Evolutionary conservation across 148 eudicot species (phyloP), one percentile per base, ranked within the genome.

Genomic region (Nepenthes gracilis): DNA sequence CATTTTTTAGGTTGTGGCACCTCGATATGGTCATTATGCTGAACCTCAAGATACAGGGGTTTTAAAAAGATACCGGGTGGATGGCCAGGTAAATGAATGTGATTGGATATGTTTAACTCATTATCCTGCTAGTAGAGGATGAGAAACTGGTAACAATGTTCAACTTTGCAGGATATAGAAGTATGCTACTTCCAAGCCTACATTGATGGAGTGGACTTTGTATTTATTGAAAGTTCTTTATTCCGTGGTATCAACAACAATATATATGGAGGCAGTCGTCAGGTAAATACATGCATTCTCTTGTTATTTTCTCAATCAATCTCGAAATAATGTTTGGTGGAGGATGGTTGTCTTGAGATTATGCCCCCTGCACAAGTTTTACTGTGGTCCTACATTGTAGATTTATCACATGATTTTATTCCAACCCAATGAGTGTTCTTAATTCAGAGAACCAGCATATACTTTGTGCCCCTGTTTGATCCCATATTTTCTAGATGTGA

Each of bases 121-220:
- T 52, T 13, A 23, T 0, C 32, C 32, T 52, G 55, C 55, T 52
- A 13, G 2, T 51, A n/a, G 38, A 10, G 9, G 50, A 10, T 40
- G n/a, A 23, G 12, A 8, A 35, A 48, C 40, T 23, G 57, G 45
- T n/a, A 51, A 34, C 47, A 14, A 11, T 52, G 45, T 64, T 55
- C 57, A 33, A 38, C 47, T 50, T 43, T 82, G 71, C 84, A 93
- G 99, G 95, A 93, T 81, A 69, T 86, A 72, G 99, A 93, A 77
- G 96, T 93, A 60, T 54, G 51, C 45, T 93, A 86, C 86, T 82
- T 72, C 72, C 99, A 93, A n/a, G 69, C 95, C 45, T 93, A 71
- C 63, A 81, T 88, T 61, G 96, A 93, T 68, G 92, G 95, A 57
- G 99, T 93, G 54, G 96, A 93, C 76, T 93, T 84, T 64, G 96